Conservation (phyloP, 2,329 filamentous ascomycete genomes). For the Chalaropsis thielavioides region DNA sequence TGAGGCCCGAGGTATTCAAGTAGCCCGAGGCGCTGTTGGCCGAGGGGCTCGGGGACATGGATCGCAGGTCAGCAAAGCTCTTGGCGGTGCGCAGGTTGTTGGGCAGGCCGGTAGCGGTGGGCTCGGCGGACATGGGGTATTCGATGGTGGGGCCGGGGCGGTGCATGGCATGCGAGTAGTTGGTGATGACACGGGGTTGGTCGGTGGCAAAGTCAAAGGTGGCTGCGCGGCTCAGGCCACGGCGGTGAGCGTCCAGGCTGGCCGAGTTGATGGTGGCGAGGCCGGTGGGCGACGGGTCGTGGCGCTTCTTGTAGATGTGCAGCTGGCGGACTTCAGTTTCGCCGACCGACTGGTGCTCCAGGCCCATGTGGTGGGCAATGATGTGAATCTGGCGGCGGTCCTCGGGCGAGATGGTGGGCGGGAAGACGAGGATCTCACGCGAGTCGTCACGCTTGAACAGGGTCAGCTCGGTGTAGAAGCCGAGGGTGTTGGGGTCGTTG, state of each 20-base stretch:
- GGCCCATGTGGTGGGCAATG: constrained; percentile 83
- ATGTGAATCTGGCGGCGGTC: constrained; percentile 87
- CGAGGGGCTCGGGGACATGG: constrained; percentile 86
- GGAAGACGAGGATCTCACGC: constrained; percentile 73
- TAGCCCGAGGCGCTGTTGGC: constrained; percentile 64
- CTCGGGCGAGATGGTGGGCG: constrained; percentile 61
- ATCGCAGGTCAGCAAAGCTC: constrained; percentile 89
- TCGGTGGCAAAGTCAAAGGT: constrained; percentile 90
- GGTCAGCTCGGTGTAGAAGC: constrained; percentile 79
- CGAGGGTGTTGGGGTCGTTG: constrained; percentile 76
- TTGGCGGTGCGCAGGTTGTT: constrained; percentile 85
- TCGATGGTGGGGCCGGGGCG: constrained; percentile 75
- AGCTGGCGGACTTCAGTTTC: constrained; percentile 78
- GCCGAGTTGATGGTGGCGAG: constrained; percentile 45
- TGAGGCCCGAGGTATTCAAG: constrained; percentile 32
- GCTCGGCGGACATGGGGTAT: constrained; percentile 65
- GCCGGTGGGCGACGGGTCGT: constrained; percentile 37
- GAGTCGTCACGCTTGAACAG: constrained; percentile 70
- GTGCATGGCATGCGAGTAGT: constrained; percentile 60
- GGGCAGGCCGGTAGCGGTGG: constrained; percentile 40
- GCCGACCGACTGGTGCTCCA: constrained; percentile 82
- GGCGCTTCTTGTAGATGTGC: constrained; percentile 63
- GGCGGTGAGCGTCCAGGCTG: constrained; percentile 61
- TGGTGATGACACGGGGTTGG: constrained; percentile 54
- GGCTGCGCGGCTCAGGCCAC: constrained; percentile 81